Conservation (phyloP, 192 early-diverging fungal species). For the Mortierella alpina region DNA sequence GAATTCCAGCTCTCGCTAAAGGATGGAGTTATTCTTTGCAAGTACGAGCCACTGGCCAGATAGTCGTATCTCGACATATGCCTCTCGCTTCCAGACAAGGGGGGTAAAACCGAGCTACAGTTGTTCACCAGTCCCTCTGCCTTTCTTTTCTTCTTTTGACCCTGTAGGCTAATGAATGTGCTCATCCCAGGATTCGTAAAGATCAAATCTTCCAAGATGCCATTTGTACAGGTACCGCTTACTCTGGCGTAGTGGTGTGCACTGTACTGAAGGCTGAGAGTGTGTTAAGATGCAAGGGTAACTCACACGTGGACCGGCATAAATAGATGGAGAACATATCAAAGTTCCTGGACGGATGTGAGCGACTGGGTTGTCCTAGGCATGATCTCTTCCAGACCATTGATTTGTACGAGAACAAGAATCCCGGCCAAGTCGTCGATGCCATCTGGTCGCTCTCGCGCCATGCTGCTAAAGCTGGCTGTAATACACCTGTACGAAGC, state of each 20-base stretch:
- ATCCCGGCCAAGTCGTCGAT: constrained; percentile 76
- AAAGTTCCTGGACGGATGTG: constrained; percentile 68
- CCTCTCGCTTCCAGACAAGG: neutral
- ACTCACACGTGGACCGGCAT: neutral
- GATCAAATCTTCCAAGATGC: constrained; percentile 71
- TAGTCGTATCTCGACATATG: neutral
- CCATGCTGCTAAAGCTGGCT: constrained; percentile 72
- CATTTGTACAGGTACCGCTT: constrained; percentile 71
- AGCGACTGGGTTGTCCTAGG: constrained; percentile 73
- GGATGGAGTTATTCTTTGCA: constrained; percentile 80
- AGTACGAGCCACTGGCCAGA: constrained; percentile 49
- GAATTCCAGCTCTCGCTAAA: constrained; percentile 75
- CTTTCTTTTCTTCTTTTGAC: neutral
- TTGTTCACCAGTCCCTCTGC: neutral
- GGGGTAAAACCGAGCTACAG: neutral
- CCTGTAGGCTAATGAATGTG: constrained; percentile 63
- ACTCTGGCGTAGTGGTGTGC: neutral
- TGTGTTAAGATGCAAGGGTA: neutral
- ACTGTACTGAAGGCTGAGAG: neutral
- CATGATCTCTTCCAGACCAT: constrained; percentile 84
- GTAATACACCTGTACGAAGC: constrained; percentile 44
- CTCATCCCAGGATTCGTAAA: constrained; percentile 66
- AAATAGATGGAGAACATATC: constrained; percentile 85
- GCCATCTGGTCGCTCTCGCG: constrained; percentile 79
- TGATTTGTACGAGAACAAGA: constrained; percentile 83